phyloP scores from a whole-genome alignment of 257 asterid species.

The Ilex aquifolium region DNA sequence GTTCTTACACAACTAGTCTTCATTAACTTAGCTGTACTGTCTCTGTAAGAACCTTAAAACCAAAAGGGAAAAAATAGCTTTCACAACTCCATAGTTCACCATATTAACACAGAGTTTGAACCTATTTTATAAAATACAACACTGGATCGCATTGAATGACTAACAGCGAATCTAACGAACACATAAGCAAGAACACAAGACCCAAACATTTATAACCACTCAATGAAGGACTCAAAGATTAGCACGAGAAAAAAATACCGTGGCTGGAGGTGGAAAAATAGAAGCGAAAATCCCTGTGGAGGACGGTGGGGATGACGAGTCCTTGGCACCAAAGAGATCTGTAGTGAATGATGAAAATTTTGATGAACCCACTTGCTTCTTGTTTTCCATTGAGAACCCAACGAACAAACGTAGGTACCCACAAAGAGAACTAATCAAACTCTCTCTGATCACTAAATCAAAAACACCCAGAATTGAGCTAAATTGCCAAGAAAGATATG shows the following conservation, averaged over 20 bases:
- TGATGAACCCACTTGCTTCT: constrained; percentile 18
- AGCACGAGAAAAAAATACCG: constrained; percentile 15
- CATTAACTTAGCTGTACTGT: too few relatives aligned
- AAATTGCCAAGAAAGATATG: neutral
- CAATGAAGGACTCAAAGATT: neutral
- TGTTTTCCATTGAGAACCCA: constrained; percentile 24
- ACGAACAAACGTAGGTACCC: neutral
- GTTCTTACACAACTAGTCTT: too few relatives aligned
- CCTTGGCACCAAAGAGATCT: constrained; percentile 32
- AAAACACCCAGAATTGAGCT: too few relatives aligned
- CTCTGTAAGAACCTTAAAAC: too few relatives aligned
- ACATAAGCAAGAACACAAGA: too few relatives aligned
- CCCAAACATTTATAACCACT: neutral
- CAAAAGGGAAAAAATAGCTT: too few relatives aligned
- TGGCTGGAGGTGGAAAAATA: constrained; percentile 36
- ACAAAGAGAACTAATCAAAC: neutral
- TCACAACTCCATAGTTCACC: too few relatives aligned
- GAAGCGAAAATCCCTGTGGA: constrained; percentile 37
- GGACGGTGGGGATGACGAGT: constrained; percentile 18
- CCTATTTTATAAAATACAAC: too few relatives aligned
- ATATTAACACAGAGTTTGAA: too few relatives aligned
- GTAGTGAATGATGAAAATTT: constrained; percentile 19
- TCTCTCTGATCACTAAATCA: too few relatives aligned
- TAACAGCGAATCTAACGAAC: too few relatives aligned
- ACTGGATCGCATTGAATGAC: too few relatives aligned